Base-by-base conservation (phyloP, 2,329 filamentous ascomycete genomes). In the Penicillium hesseltinei region DNA sequence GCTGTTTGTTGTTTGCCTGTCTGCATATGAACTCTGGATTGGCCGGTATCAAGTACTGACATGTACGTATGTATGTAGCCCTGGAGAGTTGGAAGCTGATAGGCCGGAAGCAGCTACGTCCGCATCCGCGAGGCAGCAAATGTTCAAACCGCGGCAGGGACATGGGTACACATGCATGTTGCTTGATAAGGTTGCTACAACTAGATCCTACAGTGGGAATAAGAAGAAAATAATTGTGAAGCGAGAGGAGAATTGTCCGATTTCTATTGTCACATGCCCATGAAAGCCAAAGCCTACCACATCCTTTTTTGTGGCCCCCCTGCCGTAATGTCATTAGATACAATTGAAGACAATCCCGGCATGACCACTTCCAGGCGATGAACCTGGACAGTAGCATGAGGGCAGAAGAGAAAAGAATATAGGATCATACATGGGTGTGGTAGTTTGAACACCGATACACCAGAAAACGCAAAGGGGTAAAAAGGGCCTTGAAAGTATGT, bases 291-390 rank as follows among this genome's bases (percentile, higher is more conserved):
- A 69, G 61, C 64, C 66, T 64, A 68, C 62, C 66, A 66, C 67
- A 65, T 65, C 67, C 65, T 62, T 71, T 69, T 69, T 72, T 65
- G 66, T 66, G 67, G 71, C 64, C 69, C 65, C 63, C 67, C 64
- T 69, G 69, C 71, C 71, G 69, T 72, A 66, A 71, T 72, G 66
- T 74, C 71, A 74, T 74, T 73, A 74, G 63, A 72, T 73, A 74
- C 72, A 74, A 63, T 61, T 67, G 66, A 66, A 73, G 68, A 71
- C 69, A 71, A 66, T 65, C 66, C 69, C 64, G 59, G 56, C 54
- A 63, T 66, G 64, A 63, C 54, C 59, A 58, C 64, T 45, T 61
- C 57, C 49, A 58, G 53, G 52, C 58, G 49, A 54, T 54, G 38
- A 53, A 39, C 56, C 60, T 59, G 50, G 56, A 56, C 54, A 66